Conservation (phyloP, 2,329 filamentous ascomycete genomes). For the Fusarium incarnatum region DNA sequence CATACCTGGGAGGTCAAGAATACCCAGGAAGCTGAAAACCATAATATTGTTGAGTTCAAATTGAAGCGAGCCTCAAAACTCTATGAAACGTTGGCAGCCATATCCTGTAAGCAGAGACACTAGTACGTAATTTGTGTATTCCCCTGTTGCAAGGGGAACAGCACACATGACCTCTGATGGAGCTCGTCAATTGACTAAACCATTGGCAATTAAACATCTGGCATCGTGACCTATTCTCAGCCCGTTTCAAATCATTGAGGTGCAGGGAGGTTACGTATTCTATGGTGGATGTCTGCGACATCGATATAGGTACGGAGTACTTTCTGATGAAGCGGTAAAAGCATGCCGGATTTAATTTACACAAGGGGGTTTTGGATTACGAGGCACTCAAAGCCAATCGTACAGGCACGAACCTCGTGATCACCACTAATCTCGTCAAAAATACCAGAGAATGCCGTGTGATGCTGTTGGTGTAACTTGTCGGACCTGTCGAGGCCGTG, state of each 20-base stretch:
- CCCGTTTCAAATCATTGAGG: conserved; percentile 14
- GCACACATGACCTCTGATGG: conserved; percentile 45
- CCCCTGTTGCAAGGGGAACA: conserved; percentile 34
- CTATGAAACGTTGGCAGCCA: conserved; percentile 16
- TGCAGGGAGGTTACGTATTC: conserved; percentile 26
- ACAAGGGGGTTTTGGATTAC: conserved; percentile 29
- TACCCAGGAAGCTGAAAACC: neutral
- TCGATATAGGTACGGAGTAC: neutral
- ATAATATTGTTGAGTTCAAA: conserved; percentile 21
- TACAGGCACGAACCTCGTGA: conserved; percentile 28
- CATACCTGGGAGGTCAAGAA: neutral
- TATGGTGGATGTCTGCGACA: conserved; percentile 3
- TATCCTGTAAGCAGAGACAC: conserved; percentile 28
- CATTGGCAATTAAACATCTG: conserved; percentile 46
- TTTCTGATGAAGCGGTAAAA: conserved; percentile 29
- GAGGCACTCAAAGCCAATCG: conserved; percentile 10
- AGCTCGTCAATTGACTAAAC: conserved; percentile 37
- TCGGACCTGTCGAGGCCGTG: conserved; percentile 19
- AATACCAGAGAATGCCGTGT: conserved; percentile 17
- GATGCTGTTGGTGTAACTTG: conserved; percentile 17
- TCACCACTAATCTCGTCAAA: conserved; percentile 13
- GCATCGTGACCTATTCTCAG: conserved; percentile 44
- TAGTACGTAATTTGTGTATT: conserved; percentile 45
- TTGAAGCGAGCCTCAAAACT: conserved; percentile 16
- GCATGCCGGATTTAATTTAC: conserved; percentile 10